Evolutionary conservation across 345 rosid genomes (phyloP).

Genomic region (Arabidopsis arenosa): DNA sequence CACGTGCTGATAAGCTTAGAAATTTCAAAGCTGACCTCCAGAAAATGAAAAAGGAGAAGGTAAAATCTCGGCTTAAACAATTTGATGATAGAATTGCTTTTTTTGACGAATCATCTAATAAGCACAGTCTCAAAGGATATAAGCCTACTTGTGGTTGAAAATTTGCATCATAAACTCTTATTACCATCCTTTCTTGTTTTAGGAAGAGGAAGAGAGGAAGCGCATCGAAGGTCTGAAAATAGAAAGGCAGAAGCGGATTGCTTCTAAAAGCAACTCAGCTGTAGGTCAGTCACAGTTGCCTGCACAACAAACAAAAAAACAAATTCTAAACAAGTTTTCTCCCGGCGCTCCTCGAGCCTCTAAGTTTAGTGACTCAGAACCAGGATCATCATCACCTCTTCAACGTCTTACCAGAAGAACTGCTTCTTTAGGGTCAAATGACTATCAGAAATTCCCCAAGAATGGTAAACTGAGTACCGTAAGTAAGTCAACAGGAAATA

Average conservation of each 20-base stretch:
- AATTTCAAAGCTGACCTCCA: slow-evolving; percentile 90
- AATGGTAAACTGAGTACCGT: slow-evolving; percentile 56
- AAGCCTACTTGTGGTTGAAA: background rate
- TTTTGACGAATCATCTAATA: background rate
- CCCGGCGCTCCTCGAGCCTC: slow-evolving; percentile 69
- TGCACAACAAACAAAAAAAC: slow-evolving; percentile 60
- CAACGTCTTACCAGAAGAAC: slow-evolving; percentile 60
- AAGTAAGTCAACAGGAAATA: slow-evolving; percentile 60
- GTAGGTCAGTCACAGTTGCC: slow-evolving; percentile 53
- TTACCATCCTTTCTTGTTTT: slow-evolving; percentile 25
- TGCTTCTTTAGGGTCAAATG: slow-evolving; percentile 59
- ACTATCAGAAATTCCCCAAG: slow-evolving; percentile 57
- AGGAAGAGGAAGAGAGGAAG: slow-evolving; percentile 82
- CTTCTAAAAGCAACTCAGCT: slow-evolving; percentile 65
- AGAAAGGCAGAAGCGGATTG: slow-evolving; percentile 90
- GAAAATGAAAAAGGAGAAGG: slow-evolving; percentile 96
- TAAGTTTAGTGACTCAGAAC: slow-evolving; percentile 82
- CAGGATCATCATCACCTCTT: slow-evolving; percentile 73
- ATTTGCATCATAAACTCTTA: slow-evolving; percentile 9
- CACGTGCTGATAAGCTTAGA: slow-evolving; percentile 94
- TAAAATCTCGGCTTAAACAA: slow-evolving; percentile 28
- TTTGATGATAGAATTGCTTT: background rate
- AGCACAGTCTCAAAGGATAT: slow-evolving; percentile 9
- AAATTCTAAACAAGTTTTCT: slow-evolving; percentile 62
- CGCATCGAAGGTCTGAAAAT: slow-evolving; percentile 80